Conservation (phyloP, 2,329 filamentous ascomycete genomes). For the Fusarium sp. region DNA sequence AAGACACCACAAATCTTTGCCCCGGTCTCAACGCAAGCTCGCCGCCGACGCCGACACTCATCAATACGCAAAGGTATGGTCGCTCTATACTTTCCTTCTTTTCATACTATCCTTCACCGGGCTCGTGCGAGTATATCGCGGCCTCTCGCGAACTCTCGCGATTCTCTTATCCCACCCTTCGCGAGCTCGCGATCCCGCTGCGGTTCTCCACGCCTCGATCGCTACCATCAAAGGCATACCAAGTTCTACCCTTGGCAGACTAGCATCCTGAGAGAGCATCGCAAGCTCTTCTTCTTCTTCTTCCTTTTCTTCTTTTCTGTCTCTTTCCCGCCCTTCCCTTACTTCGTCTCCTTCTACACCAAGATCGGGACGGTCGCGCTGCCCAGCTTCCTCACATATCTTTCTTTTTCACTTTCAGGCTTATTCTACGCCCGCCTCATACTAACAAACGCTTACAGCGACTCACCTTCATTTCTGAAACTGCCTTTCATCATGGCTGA, state of each 20-base stretch:
- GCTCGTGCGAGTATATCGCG: background rate
- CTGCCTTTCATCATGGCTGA: conserved; percentile 14
- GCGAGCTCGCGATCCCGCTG: background rate
- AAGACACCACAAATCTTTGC: background rate
- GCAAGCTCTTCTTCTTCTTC: too few species aligned
- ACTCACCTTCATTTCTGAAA: background rate
- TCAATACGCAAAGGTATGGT: conserved; percentile 12
- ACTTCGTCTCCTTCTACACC: background rate
- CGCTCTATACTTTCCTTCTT: background rate
- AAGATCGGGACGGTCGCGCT: background rate
- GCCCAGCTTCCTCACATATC: background rate
- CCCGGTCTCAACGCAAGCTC: background rate
- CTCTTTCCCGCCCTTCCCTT: background rate
- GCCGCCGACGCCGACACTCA: background rate
- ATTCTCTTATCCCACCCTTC: background rate
- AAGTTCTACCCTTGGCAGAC: background rate
- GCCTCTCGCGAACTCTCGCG: background rate
- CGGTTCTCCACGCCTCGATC: background rate
- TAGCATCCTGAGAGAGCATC: background rate
- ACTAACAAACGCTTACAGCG: background rate
- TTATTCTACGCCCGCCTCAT: background rate
- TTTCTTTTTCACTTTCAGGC: background rate
- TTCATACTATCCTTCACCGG: background rate
- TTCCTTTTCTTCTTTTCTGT: background rate
- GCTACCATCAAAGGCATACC: background rate